phyloP scores from a whole-genome alignment of 164 flowering plant species.

The Dillenia suffruticosa region DNA sequence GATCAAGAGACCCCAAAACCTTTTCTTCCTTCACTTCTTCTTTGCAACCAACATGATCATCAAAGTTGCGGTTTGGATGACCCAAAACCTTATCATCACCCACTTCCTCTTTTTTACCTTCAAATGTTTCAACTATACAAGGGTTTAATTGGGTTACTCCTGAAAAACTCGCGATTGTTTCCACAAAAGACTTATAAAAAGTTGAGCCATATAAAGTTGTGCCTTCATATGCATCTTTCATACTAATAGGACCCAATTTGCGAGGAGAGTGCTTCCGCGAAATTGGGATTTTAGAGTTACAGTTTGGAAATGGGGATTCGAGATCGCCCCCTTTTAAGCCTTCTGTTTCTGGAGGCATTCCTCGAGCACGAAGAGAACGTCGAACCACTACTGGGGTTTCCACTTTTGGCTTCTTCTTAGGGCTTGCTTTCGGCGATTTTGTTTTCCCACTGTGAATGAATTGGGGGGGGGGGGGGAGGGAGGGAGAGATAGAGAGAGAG shows the following conservation, averaged over 20 bases:
- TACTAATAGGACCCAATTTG: constrained; percentile 31
- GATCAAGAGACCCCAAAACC: constrained; percentile 22
- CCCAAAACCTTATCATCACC: constrained; percentile 1
- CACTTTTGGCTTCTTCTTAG: constrained; percentile 45
- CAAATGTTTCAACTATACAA: neutral
- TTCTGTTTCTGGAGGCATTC: constrained; percentile 47
- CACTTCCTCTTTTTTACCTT: neutral
- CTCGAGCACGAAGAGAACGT: constrained; percentile 64
- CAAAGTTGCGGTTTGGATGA: neutral
- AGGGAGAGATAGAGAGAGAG: neutral
- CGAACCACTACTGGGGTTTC: constrained; percentile 45
- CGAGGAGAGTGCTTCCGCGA: constrained; percentile 1
- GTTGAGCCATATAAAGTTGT: neutral
- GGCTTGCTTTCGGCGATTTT: constrained; percentile 35
- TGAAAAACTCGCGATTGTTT: constrained; percentile 27
- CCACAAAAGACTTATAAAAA: constrained; percentile 25
- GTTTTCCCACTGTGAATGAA: constrained; percentile 27
- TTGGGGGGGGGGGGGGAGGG: neutral
- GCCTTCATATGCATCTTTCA: constrained; percentile 40
- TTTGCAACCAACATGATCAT: neutral
- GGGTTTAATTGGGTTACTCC: constrained; percentile 2
- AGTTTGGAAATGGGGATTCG: constrained; percentile 5
- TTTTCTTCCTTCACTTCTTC: constrained; percentile 7
- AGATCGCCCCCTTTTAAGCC: constrained; percentile 24
- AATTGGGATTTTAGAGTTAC: neutral